Evolutionary conservation across 75 land plant genomes (phyloP), one percentile per base, ranked within the genome.

Genomic region (Cryptomeria japonica): DNA sequence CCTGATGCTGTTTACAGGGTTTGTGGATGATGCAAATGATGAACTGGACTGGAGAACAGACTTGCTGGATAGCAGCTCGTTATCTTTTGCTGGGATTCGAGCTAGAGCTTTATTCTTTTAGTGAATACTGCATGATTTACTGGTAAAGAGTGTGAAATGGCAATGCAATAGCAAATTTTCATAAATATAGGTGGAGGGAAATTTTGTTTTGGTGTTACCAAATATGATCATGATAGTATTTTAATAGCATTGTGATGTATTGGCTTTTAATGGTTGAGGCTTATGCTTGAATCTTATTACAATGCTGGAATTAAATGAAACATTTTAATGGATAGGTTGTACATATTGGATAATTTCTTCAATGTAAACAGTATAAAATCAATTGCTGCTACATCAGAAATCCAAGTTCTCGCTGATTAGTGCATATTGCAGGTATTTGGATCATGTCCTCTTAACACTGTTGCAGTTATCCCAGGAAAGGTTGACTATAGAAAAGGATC

Each of bases 41-140:
- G 49, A 56, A 86, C 39, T 98, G 99, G 99, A 91, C 93, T 73
- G 96, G 95, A 83, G 93, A 96, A 86, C 99, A 95, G 87, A 93
- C 94, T 18, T 97, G 93, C 88, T 98, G 99, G 99, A 93, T 97
- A 47, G 95, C 96, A 76, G 85, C 87, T 16, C 96, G 99, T 5
- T 95, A 93, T 88, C 92, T 98, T 70, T 87, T 91, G 86, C 83
- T 95, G 88, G 99, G 99, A 14, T 98, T 98, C 86, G 96, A 98
- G 85, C 91, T 97, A 61, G 97, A 97, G 25, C 94, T 98, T 0
- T 98, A 98, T 91, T 94, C 96, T 46, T 93, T 93, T 3, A 86
- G 88, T 86, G 99, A 98, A 88, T 96, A 94, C 87, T 96, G 99
- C 94, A 98, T 97, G 99, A 93, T 97, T 34, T 97, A 98, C 87